These are phyloP conservation scores for Cytospora mali DNA, from an alignment of 2,329 filamentous ascomycete genomes.

Conservation along the genomic window DNA sequence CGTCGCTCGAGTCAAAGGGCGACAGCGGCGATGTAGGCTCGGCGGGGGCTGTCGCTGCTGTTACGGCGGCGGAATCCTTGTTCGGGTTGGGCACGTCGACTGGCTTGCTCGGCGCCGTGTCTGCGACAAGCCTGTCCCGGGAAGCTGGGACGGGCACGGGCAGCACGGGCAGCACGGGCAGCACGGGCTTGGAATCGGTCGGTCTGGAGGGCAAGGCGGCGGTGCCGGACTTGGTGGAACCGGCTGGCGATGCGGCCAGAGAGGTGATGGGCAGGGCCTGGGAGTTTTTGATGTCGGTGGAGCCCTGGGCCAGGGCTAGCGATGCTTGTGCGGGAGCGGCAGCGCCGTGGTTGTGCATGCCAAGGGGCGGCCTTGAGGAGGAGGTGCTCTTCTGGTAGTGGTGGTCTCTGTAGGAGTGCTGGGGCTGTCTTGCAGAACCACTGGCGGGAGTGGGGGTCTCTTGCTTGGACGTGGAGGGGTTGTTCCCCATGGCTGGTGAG, in stretches of 20 bases:
- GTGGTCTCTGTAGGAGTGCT: constrained; percentile 25
- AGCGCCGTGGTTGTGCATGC: constrained; percentile 58
- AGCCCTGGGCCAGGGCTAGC: constrained; percentile 62
- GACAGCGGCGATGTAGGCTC: constrained; percentile 36
- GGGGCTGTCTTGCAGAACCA: constrained; percentile 29
- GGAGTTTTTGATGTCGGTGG: constrained; percentile 50
- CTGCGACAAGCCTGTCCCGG: constrained; percentile 8
- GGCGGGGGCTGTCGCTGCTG: constrained; percentile 28
- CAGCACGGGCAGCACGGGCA: constrained; percentile 2
- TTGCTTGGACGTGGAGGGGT: constrained; percentile 25
- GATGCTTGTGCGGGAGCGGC: constrained; percentile 65
- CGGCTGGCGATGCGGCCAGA: constrained; percentile 47
- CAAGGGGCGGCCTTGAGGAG: constrained; percentile 51
- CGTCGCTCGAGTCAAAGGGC: constrained; percentile 44
- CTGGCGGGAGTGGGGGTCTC: constrained; percentile 37
- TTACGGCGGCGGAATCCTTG: constrained; percentile 26
- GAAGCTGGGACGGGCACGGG: constrained; percentile 11
- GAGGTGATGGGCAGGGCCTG: constrained; percentile 52
- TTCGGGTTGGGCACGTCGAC: constrained; percentile 40
- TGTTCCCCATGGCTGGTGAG: constrained; percentile 25
- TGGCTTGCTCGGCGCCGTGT: constrained; percentile 38
- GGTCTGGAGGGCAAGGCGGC: constrained; percentile 14
- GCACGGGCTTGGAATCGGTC: constrained; percentile 18
- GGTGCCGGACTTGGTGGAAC: constrained; percentile 33
- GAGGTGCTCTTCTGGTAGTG: constrained; percentile 45